Conservation (phyloP, 257 asterid genomes). For the Knoxia roxburghii region DNA sequence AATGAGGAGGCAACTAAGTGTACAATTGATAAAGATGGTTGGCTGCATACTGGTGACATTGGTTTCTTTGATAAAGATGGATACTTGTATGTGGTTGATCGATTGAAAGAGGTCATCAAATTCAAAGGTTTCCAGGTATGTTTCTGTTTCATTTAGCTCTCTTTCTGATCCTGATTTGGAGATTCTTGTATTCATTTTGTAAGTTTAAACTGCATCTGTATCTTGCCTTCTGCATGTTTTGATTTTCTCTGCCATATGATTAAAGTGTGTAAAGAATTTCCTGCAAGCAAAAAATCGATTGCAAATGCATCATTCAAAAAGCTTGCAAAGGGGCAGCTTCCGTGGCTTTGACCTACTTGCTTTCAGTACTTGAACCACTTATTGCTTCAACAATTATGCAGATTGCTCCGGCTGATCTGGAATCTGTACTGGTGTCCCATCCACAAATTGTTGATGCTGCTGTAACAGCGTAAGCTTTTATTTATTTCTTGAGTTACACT, state of each 20-base stretch:
- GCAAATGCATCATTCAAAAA: too few species aligned
- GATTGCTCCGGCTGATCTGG: conserved; percentile 95
- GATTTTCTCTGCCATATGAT: not conserved
- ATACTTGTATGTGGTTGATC: conserved; percentile 59
- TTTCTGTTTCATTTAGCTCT: not conserved
- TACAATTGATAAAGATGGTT: conserved; percentile 59
- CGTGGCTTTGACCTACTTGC: not conserved
- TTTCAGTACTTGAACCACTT: not conserved
- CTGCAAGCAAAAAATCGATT: not conserved
- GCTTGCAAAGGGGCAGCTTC: too few species aligned
- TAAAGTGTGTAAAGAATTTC: not conserved
- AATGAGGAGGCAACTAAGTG: conserved; percentile 49
- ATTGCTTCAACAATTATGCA: conserved; percentile 23
- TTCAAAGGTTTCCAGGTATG: conserved; percentile 87
- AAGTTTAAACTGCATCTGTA: not conserved
- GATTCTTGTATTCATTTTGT: not conserved
- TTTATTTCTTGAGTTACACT: not conserved
- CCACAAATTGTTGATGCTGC: conserved; percentile 75
- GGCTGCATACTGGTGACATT: conserved; percentile 88
- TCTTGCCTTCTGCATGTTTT: not conserved
- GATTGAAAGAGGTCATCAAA: conserved; percentile 82
- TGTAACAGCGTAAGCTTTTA: conserved; percentile 52
- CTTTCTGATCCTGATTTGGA: not conserved
- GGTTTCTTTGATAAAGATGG: conserved; percentile 75
- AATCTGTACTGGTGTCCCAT: conserved; percentile 52